Percentiles rank a stretch among this genome's conserved stretches.
phyloP scores from a whole-genome alignment of 2,329 filamentous ascomycete species.

The Microdochium bolleyi region DNA sequence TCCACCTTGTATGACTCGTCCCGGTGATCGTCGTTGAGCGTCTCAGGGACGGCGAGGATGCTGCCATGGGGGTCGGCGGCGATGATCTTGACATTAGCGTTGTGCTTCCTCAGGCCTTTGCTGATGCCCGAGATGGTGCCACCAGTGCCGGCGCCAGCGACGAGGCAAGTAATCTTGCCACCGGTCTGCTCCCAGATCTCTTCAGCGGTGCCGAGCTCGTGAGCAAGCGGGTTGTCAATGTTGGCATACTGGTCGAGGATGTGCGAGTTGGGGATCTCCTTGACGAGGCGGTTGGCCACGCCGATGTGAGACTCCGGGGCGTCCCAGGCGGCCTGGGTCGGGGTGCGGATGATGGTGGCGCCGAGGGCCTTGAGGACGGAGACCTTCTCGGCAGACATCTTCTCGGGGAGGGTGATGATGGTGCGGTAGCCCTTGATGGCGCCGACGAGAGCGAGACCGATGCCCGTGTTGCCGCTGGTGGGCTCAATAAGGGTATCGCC shows the following conservation, averaged over 20 bases:
- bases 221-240: constrained; percentile 81
- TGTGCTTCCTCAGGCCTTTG: constrained; percentile 80
- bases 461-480: constrained; percentile 96
- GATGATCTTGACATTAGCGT: constrained; percentile 75
- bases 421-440: constrained; percentile 97
- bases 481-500: constrained; percentile 97
- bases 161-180: constrained; percentile 72
- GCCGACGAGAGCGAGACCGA: constrained; percentile 86
- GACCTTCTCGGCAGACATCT: constrained; percentile 99
- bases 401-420: constrained; percentile 97
- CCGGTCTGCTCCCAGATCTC: constrained; percentile 92
- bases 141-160: constrained; percentile 91
- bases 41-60: constrained; percentile 75
- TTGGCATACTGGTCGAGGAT: constrained; percentile 97
- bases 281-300: constrained; percentile 80
- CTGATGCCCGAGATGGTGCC: constrained; percentile 91
- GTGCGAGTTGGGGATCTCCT: constrained; percentile 94
- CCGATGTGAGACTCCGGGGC: constrained; percentile 95
- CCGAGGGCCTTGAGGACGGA: constrained; percentile 88
- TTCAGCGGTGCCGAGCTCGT: constrained; percentile 90
- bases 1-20: constrained; percentile 95
- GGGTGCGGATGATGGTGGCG: constrained; percentile 95
- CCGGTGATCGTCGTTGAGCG: constrained; percentile 69
- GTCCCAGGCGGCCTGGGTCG: constrained; percentile 92
- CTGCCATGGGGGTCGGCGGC: constrained; percentile 90